These are phyloP conservation scores for Kurtzmaniella fragi DNA, from an alignment of 805 yeast genomes.

Conservation along the genomic window DNA sequence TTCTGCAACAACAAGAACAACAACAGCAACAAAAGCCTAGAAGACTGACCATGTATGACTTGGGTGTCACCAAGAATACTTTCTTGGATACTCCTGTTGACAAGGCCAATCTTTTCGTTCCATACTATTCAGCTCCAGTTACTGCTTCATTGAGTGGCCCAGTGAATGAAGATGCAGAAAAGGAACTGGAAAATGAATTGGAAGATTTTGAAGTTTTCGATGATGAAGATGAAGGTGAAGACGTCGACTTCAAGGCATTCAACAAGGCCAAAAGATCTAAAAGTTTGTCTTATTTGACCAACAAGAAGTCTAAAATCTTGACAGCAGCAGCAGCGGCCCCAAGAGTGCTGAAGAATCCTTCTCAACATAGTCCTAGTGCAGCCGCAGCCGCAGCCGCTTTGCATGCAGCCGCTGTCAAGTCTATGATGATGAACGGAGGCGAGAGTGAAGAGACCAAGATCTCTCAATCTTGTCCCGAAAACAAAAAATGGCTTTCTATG, in stretches of 20 bases:
- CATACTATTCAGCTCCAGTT: conserved; percentile 74
- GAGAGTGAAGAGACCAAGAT: conserved; percentile 21
- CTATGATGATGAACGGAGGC: conserved; percentile 19
- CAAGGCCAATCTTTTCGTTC: conserved; percentile 48
- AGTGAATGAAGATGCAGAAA: background rate
- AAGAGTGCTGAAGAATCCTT: conserved; percentile 59
- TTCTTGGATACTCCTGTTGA: conserved; percentile 36
- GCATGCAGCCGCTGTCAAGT: conserved; percentile 60
- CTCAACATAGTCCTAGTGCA: conserved; percentile 54
- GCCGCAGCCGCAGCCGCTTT: conserved; percentile 74
- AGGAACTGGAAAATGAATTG: conserved; percentile 32
- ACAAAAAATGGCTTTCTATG: conserved; percentile 66
- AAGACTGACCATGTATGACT: conserved; percentile 50
- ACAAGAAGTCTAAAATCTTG: conserved; percentile 46
- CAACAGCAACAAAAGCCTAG: conserved; percentile 28
- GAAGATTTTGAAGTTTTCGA: conserved; percentile 47
- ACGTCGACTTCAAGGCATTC: conserved; percentile 28
- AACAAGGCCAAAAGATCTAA: conserved; percentile 56
- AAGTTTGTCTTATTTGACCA: conserved; percentile 55
- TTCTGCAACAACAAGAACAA: background rate
- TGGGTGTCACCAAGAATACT: conserved; percentile 39
- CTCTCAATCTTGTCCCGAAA: conserved; percentile 19
- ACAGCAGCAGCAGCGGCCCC: conserved; percentile 87
- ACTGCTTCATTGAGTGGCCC: conserved; percentile 54
- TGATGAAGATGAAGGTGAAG: conserved; percentile 33